These are phyloP conservation scores for Amaranthus cruentus DNA, from an alignment of 148 eudicot species.

Conservation along the genomic window DNA sequence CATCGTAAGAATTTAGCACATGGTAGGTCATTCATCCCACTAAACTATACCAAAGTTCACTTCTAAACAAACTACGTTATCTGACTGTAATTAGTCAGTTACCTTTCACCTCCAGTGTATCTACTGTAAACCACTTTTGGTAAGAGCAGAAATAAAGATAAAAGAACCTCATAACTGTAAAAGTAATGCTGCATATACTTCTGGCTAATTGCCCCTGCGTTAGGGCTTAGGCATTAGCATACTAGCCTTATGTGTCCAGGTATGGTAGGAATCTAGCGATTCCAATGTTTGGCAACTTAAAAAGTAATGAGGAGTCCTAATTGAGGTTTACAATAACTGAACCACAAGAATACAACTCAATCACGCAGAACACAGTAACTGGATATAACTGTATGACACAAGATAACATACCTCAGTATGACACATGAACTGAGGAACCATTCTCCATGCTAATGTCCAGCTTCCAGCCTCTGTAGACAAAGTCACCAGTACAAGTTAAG, in stretches of 20 bases:
- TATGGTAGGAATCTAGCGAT: not conserved
- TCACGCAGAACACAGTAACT: not conserved
- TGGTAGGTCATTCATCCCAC: not conserved
- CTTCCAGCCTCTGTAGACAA: conserved; percentile 58
- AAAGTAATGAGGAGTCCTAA: not conserved
- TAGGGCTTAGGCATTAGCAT: not conserved
- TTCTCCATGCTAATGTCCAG: conserved; percentile 49
- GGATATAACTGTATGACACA: not conserved
- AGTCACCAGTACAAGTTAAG: conserved; percentile 4
- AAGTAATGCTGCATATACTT: not conserved
- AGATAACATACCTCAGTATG: conserved; percentile 20
- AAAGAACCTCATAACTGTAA: not conserved
- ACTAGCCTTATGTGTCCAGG: not conserved
- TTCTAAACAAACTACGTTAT: not conserved
- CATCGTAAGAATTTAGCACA: not conserved
- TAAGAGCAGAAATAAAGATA: not conserved
- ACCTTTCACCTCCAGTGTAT: not conserved
- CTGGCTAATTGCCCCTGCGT: not conserved
- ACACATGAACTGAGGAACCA: conserved; percentile 30
- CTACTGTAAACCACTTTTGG: not conserved
- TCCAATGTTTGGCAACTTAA: not conserved
- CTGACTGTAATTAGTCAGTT: not conserved
- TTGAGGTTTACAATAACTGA: not conserved
- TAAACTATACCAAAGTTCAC: not conserved
- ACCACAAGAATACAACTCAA: not conserved